Percentiles rank a stretch among this genome's conserved stretches.
phyloP scores from a whole-genome alignment of 2,329 filamentous ascomycete species.

The Ophiocordyceps camponoti-leonardi region DNA sequence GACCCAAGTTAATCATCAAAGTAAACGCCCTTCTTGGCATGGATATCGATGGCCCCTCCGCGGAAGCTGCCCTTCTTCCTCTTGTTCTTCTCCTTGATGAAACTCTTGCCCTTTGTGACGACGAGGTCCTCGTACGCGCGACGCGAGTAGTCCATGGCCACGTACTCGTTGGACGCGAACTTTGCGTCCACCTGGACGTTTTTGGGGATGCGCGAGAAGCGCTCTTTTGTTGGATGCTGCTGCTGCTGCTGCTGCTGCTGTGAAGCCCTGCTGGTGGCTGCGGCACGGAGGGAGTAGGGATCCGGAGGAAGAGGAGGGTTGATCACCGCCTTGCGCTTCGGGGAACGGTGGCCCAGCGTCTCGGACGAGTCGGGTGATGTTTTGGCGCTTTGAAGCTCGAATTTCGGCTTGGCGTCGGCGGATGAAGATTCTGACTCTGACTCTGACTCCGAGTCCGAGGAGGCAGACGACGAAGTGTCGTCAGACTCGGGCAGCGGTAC shows the following conservation, averaged over 20 bases:
- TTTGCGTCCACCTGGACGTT: conserved; percentile 49
- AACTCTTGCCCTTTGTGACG: conserved; percentile 85
- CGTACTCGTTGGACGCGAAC: conserved; percentile 65
- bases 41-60: conserved; percentile 73
- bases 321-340: conserved; percentile 11
- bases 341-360: conserved; percentile 36
- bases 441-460: conserved; percentile 9
- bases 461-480: conserved; percentile 12
- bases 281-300: conserved; percentile 14
- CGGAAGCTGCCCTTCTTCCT: conserved; percentile 84
- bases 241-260: no score
- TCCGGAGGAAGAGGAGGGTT: conserved; percentile 36
- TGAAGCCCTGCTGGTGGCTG: no score
- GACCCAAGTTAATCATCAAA: conserved; percentile 58
- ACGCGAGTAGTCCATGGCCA: conserved; percentile 75
- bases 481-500: conserved; percentile 25
- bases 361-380: conserved; percentile 26
- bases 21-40: conserved; percentile 72
- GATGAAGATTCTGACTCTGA: conserved; percentile 10
- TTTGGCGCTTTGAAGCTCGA: conserved; percentile 8
- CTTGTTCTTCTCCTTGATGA: conserved; percentile 99
- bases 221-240: conserved; percentile 17
- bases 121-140: conserved; percentile 77
- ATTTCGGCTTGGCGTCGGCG: conserved; percentile 10
- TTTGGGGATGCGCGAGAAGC: conserved; percentile 62